Evolutionary conservation across 139 green algal species (phyloP).

Genomic region (Deuterostichococcus epilithicus): DNA sequence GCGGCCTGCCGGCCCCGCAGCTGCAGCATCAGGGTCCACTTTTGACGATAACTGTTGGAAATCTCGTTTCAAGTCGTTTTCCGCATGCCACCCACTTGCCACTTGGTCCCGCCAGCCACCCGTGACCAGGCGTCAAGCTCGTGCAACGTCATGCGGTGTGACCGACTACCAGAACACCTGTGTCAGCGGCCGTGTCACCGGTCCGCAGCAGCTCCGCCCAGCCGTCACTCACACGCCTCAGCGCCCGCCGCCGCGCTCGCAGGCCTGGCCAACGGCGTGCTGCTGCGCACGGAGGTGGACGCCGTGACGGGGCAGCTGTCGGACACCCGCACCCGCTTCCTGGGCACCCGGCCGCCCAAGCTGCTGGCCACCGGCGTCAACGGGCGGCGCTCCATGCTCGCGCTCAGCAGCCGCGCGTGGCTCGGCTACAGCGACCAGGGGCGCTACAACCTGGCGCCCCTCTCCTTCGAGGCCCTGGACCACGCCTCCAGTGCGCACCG

Average conservation of each 20-base stretch:
- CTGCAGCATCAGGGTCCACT: no score
- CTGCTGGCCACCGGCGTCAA: conserved; percentile 69
- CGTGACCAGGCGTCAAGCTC: no score
- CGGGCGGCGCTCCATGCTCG: conserved; percentile 82
- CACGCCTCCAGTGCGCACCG: conserved; percentile 61
- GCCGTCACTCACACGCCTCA: neutral
- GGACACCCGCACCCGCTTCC: conserved; percentile 90
- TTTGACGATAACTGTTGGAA: no score
- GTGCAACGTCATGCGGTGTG: no score
- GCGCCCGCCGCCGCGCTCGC: no score
- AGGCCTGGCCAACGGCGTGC: conserved; percentile 90
- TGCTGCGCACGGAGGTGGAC: conserved; percentile 93
- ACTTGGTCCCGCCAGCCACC: no score
- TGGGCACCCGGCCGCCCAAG: conserved; percentile 79
- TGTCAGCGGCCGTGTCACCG: neutral
- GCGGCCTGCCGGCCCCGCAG: no score
- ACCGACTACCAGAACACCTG: no score
- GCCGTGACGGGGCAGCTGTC: conserved; percentile 60
- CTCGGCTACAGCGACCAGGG: conserved; percentile 89
- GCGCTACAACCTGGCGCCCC: conserved; percentile 80
- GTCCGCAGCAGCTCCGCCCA: neutral
- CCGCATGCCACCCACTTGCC: no score
- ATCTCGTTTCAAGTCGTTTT: no score
- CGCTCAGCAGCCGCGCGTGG: conserved; percentile 89
- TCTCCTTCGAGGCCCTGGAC: conserved; percentile 89